Evolutionary conservation across 257 asterid genomes (phyloP).

Genomic region (Nicotiana obtusifolia): DNA sequence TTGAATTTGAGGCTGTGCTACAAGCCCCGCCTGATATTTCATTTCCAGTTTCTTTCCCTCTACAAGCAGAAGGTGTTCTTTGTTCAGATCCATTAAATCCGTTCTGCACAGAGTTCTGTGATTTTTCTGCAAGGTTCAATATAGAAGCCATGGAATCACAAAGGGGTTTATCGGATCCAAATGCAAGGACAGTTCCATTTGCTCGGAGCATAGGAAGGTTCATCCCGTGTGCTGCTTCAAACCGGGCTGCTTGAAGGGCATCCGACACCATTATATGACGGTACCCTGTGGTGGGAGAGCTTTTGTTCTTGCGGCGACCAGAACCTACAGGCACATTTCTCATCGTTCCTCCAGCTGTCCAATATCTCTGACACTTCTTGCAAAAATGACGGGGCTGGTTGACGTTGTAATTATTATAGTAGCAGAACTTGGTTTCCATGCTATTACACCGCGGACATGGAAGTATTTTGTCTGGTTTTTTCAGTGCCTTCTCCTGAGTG

Average conservation of each 20-base stretch:
- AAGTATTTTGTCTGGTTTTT: conserved; percentile 64
- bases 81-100: conserved; percentile 18
- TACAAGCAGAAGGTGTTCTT: conserved; percentile 15
- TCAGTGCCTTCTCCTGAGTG: conserved; percentile 35
- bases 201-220: conserved; percentile 21
- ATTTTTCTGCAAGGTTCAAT: conserved; percentile 20
- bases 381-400: conserved; percentile 80
- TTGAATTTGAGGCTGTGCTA: conserved; percentile 13
- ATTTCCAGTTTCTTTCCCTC: conserved; percentile 17
- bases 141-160: background rate
- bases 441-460: conserved; percentile 82
- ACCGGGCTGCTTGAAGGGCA: conserved; percentile 23
- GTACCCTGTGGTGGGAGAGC: conserved; percentile 17
- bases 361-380: conserved; percentile 70
- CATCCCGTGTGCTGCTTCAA: conserved; percentile 24
- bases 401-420: conserved; percentile 80
- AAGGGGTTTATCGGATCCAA: conserved; percentile 29
- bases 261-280: conserved; percentile 32
- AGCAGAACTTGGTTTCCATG: conserved; percentile 79
- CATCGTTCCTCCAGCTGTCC: conserved; percentile 90
- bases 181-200: conserved; percentile 34
- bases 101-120: conserved; percentile 13
- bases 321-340: conserved; percentile 78
- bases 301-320: conserved; percentile 70
- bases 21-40: conserved; percentile 22